Evolutionary conservation across 108 stramenopile genomes (phyloP).

Genomic region (Mayamaea pseudoterrestris): DNA sequence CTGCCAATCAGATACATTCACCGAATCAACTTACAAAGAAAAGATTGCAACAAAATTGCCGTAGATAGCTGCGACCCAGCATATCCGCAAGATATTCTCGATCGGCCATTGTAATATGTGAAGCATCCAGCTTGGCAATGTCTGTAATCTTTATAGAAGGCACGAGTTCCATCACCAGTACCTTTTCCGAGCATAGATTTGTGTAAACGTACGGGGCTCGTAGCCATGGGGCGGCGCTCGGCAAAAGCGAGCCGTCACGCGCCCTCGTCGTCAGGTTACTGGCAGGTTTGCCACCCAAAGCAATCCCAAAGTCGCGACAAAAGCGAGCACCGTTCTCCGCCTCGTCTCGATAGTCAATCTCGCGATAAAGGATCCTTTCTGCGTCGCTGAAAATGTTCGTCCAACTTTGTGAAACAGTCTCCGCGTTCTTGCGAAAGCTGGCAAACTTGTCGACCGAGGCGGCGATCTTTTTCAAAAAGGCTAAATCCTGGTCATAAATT

Average conservation of each 20-base stretch:
- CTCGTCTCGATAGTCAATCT: slow-evolving; percentile 94
- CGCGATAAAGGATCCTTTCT: slow-evolving; percentile 82
- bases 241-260: slow-evolving; percentile 43
- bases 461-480: slow-evolving; percentile 71
- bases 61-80: slow-evolving; percentile 62
- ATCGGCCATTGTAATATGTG: slow-evolving; percentile 51
- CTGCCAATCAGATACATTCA: too few relatives aligned
- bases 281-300: slow-evolving; percentile 62
- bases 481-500: slow-evolving; percentile 86
- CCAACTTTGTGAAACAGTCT: slow-evolving; percentile 71
- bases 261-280: too few relatives aligned
- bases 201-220: slow-evolving; percentile 53
- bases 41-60: slow-evolving; percentile 65
- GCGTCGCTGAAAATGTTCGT: slow-evolving; percentile 77
- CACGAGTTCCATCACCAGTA: slow-evolving; percentile 78
- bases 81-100: slow-evolving; percentile 57
- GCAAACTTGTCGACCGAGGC: slow-evolving; percentile 47
- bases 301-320: slow-evolving; percentile 74
- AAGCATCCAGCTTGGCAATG: slow-evolving; percentile 37
- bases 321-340: slow-evolving; percentile 81
- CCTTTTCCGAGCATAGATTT: slow-evolving; percentile 49
- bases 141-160: slow-evolving; percentile 72
- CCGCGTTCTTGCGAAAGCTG: slow-evolving; percentile 10
- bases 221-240: slow-evolving; percentile 71
- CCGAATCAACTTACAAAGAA: too few relatives aligned